Evolutionary conservation across 495 filamentous ascomycete species (phyloP).

Genomic region (Neurospora sp.): DNA sequence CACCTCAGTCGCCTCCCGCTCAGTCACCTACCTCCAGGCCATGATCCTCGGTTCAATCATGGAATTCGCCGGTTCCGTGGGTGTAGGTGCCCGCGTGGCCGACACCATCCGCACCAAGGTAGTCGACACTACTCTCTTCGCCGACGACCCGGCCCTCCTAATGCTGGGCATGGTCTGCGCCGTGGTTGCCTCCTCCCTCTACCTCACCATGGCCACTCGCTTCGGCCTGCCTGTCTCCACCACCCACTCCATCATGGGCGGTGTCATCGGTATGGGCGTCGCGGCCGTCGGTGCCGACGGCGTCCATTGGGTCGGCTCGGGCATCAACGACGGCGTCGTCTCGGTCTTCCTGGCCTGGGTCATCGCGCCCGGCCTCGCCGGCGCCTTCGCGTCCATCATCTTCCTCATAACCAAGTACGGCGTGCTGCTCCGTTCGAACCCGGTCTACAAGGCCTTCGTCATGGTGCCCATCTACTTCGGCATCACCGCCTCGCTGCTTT

Average conservation of each 20-base stretch:
- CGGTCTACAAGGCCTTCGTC: conserved; percentile 46
- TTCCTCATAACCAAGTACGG: conserved; percentile 54
- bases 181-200: conserved; percentile 47
- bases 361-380: conserved; percentile 50
- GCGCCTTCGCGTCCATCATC: conserved; percentile 47
- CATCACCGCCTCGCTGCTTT: conserved; percentile 48
- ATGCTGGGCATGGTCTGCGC: conserved; percentile 59
- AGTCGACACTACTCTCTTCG: conserved; percentile 42
- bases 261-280: conserved; percentile 54
- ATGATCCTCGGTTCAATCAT: conserved; percentile 56
- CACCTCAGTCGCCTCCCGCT: conserved; percentile 58
- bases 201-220: conserved; percentile 44
- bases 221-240: conserved; percentile 51
- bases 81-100: conserved; percentile 52
- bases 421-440: conserved; percentile 48
- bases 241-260: conserved; percentile 54
- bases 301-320: conserved; percentile 46
- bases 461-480: conserved; percentile 53
- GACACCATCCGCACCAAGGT: conserved; percentile 59
- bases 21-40: conserved; percentile 52
- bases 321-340: conserved; percentile 36
- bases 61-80: conserved; percentile 57
- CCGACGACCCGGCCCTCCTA: conserved; percentile 38
- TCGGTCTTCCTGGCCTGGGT: conserved; percentile 42
- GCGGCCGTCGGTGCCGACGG: conserved; percentile 37